These are phyloP conservation scores for Isabelozyma rhagii DNA, from an alignment of 805 yeast genomes.

Conservation along the genomic window DNA sequence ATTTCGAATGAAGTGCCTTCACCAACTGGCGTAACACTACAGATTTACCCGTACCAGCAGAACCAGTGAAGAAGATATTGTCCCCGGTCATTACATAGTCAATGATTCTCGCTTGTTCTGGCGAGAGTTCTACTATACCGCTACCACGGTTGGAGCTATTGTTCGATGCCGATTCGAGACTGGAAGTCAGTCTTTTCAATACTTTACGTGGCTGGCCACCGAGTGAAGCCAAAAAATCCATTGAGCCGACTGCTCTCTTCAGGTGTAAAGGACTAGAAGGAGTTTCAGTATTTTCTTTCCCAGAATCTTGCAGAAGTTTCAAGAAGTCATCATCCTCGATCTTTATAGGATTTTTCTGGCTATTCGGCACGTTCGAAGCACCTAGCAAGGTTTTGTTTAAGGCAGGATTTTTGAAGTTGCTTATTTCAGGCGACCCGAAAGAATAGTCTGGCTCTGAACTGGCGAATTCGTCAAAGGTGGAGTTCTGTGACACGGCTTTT, in stretches of 20 bases:
- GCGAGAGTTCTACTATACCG: constrained; percentile 14
- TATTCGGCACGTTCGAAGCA: constrained; percentile 3
- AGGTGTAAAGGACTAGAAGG: not conserved
- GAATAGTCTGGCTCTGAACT: constrained; percentile 29
- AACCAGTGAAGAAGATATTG: constrained; percentile 74
- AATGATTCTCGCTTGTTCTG: constrained; percentile 35
- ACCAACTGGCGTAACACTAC: constrained; percentile 66
- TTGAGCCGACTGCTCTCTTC: constrained; percentile 4
- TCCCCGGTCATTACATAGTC: constrained; percentile 43
- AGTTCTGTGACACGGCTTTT: constrained; percentile 6
- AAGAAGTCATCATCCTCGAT: constrained; percentile 2
- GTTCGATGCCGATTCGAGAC: not conserved
- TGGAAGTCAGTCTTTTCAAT: constrained; percentile 7
- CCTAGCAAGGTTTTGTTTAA: constrained; percentile 5
- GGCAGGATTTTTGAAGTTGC: constrained; percentile 34
- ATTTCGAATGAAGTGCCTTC: constrained; percentile 40
- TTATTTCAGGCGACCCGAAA: constrained; percentile 34
- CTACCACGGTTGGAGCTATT: not conserved
- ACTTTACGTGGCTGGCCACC: constrained; percentile 20
- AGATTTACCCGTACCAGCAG: constrained; percentile 89
- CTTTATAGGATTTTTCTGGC: not conserved
- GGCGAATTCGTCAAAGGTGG: constrained; percentile 22
- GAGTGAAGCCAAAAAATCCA: constrained; percentile 15
- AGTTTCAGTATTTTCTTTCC: not conserved
- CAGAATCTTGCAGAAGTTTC: constrained; percentile 14